phyloP scores from a whole-genome alignment of 495 filamentous ascomycete species.

The Podospora sp. region DNA sequence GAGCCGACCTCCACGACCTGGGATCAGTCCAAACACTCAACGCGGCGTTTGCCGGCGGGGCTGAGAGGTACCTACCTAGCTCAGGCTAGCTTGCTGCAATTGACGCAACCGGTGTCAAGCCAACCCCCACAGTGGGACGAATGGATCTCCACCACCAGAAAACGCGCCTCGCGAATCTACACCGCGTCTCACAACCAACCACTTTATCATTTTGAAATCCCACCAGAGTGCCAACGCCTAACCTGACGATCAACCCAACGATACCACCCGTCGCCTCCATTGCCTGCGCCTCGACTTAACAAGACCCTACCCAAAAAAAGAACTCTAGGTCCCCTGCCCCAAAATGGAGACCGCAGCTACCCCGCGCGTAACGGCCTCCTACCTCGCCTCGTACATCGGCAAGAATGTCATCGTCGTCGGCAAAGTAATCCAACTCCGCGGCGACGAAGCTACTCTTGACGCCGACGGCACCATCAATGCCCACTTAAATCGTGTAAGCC shows the following conservation, averaged over 20 bases:
- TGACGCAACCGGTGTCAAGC: background rate
- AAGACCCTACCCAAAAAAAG: background rate
- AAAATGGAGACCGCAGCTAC: constrained; percentile 58
- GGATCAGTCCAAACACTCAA: background rate
- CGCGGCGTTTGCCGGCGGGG: no score
- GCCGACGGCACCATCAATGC: constrained; percentile 72
- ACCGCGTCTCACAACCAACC: background rate
- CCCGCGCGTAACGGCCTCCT: constrained; percentile 68
- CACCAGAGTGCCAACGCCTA: background rate
- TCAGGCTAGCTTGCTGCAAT: no score
- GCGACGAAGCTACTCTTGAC: constrained; percentile 79
- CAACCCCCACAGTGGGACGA: background rate
- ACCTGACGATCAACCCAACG: background rate
- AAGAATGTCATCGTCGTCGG: constrained; percentile 83
- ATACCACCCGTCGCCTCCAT: background rate
- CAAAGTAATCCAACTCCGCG: constrained; percentile 76
- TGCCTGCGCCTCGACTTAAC: background rate
- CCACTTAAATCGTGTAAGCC: constrained; percentile 68
- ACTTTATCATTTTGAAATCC: background rate
- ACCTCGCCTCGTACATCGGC: constrained; percentile 69
- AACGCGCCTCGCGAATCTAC: background rate
- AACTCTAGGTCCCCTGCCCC: background rate
- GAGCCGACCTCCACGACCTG: background rate
- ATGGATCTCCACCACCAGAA: background rate
- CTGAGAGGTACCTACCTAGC: no score